Conservation (phyloP, 176 grass and related monocot genomes). For the Carex cristatella region DNA sequence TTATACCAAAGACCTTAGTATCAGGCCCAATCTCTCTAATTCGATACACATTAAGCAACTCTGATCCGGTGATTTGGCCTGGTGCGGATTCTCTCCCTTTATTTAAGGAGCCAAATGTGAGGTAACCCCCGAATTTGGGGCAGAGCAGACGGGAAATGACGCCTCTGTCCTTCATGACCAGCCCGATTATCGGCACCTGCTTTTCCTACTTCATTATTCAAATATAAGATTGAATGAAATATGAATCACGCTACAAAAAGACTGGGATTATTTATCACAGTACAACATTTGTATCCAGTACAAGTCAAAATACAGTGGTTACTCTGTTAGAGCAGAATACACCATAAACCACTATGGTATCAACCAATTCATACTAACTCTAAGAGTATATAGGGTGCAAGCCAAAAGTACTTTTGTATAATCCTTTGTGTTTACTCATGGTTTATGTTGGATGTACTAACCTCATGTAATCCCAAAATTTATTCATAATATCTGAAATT, state of each 20-base stretch:
- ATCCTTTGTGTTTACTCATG: neutral
- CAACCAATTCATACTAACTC: neutral
- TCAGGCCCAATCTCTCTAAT: conserved; percentile 61
- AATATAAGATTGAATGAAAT: conserved; percentile 35
- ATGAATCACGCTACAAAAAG: conserved; percentile 24
- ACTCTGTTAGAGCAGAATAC: neutral
- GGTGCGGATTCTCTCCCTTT: conserved; percentile 70
- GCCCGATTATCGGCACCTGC: conserved; percentile 85
- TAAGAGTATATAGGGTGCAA: neutral
- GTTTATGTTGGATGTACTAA: neutral
- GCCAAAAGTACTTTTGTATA: neutral
- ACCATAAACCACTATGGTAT: neutral
- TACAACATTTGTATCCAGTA: neutral
- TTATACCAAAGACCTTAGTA: conserved; percentile 83
- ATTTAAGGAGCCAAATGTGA: conserved; percentile 75
- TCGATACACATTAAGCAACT: conserved; percentile 77
- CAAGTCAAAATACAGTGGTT: neutral
- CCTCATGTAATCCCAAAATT: neutral
- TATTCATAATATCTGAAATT: neutral
- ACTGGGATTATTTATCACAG: conserved; percentile 12
- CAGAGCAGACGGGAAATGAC: conserved; percentile 84
- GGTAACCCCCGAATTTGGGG: conserved; percentile 86
- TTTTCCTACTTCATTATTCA: conserved; percentile 80
- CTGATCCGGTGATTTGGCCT: conserved; percentile 58
- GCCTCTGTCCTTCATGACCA: conserved; percentile 95